These are phyloP conservation scores for Rubroboletus pulcherrimus DNA, from an alignment of 768 basidiomycete species.

Conservation along the genomic window DNA sequence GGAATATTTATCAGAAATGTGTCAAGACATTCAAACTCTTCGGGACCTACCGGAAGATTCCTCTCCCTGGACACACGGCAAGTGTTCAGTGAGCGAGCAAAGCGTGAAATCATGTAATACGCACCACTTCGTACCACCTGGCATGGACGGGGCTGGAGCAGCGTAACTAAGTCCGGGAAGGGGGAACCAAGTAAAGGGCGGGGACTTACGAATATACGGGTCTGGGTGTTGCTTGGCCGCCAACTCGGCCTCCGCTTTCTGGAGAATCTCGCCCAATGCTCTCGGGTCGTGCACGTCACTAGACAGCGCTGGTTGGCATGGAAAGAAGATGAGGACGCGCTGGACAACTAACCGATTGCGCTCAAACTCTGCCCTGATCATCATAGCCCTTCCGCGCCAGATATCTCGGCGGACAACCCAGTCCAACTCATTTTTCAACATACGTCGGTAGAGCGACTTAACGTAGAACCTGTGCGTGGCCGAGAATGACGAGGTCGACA, in stretches of 20 bases:
- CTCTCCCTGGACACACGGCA: constrained; percentile 57
- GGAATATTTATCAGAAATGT: background rate
- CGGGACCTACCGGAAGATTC: constrained; percentile 64
- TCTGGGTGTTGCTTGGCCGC: constrained; percentile 77
- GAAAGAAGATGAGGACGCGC: constrained; percentile 12
- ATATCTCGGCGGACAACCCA: constrained; percentile 85
- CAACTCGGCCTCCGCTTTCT: constrained; percentile 74
- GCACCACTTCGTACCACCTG: constrained; percentile 96
- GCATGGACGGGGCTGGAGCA: constrained; percentile 66
- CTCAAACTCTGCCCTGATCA: constrained; percentile 92
- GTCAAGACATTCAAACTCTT: background rate
- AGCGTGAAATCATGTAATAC: constrained; percentile 26
- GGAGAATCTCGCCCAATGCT: constrained; percentile 69
- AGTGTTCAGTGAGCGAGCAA: background rate
- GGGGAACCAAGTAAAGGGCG: background rate
- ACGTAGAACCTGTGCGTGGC: constrained; percentile 78
- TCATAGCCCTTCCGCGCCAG: constrained; percentile 81
- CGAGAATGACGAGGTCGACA: constrained; percentile 63
- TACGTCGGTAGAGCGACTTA: constrained; percentile 87
- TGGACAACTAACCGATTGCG: constrained; percentile 62
- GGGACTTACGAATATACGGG: constrained; percentile 84
- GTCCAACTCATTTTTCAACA: constrained; percentile 81
- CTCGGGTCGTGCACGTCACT: constrained; percentile 86
- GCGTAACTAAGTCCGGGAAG: constrained; percentile 1
- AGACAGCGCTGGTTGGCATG: background rate